These are phyloP conservation scores for Mortierella polycephala DNA, from an alignment of 371 early-diverging fungal species.

Conservation along the genomic window DNA sequence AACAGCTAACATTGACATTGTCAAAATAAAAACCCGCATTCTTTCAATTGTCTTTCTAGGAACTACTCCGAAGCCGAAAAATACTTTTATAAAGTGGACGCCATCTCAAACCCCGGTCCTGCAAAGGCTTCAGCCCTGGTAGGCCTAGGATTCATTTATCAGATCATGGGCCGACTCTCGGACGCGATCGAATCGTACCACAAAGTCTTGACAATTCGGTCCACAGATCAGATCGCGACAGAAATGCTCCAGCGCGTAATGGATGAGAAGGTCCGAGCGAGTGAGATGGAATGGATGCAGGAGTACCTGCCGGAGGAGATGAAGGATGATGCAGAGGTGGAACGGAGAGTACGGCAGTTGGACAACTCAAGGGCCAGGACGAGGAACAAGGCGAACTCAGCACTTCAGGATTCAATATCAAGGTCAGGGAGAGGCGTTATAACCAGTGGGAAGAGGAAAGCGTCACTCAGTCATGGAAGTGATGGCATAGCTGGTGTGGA, in stretches of 20 bases:
- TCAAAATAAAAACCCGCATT: background rate
- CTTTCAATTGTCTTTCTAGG: constrained; percentile 26
- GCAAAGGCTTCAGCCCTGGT: constrained; percentile 32
- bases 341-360: constrained; percentile 1
- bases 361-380: background rate
- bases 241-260: constrained; percentile 40
- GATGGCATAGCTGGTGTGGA: background rate
- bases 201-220: constrained; percentile 53
- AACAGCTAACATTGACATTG: too few species aligned
- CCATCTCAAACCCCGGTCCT: constrained; percentile 48
- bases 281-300: constrained; percentile 40
- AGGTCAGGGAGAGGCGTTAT: background rate
- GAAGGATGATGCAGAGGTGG: constrained; percentile 19
- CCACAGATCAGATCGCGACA: constrained; percentile 32
- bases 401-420: background rate
- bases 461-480: background rate
- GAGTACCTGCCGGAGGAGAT: constrained; percentile 25
- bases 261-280: constrained; percentile 31
- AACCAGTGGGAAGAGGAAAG: constrained; percentile 7
- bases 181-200: constrained; percentile 69
- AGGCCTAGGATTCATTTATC: constrained; percentile 65
- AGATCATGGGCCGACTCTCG: constrained; percentile 57
- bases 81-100: constrained; percentile 64
- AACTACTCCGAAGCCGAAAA: constrained; percentile 61
- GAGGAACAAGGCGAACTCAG: background rate